These are phyloP conservation scores for Trichopus zeylanicus DNA, from an alignment of 116 monocot species.

Conservation along the genomic window DNA sequence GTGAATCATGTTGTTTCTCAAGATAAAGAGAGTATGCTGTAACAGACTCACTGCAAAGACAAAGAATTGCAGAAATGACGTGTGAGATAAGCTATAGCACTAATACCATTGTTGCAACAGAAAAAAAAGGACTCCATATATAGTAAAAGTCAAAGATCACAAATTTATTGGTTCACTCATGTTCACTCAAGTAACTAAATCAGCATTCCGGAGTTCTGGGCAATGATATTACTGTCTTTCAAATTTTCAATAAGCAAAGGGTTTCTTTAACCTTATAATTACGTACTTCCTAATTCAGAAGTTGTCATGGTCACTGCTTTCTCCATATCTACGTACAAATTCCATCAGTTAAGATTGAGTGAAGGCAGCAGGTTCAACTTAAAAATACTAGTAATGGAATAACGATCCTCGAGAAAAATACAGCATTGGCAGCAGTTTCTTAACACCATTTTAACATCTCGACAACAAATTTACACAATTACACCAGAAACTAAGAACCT, in stretches of 20 bases:
- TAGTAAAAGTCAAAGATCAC: too few relatives aligned
- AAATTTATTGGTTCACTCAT: too few relatives aligned
- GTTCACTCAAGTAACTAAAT: too few relatives aligned
- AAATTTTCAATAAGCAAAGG: too few relatives aligned
- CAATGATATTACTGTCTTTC: not conserved
- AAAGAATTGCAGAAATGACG: not conserved
- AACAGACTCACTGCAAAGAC: slow-evolving; percentile 54
- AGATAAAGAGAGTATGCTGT: slow-evolving; percentile 76
- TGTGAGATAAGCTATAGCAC: not conserved
- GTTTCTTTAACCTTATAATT: too few relatives aligned
- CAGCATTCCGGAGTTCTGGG: not conserved
- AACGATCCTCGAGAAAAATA: not conserved
- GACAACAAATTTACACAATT: not conserved
- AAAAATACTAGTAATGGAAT: not conserved
- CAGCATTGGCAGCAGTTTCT: too few relatives aligned
- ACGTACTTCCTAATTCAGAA: not conserved
- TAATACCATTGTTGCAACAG: not conserved
- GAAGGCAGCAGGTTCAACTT: not conserved
- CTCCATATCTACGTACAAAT: not conserved
- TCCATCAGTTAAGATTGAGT: not conserved
- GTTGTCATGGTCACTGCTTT: not conserved
- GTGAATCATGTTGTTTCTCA: slow-evolving; percentile 65
- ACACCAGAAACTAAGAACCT: not conserved
- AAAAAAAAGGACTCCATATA: too few relatives aligned
- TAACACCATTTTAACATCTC: too few relatives aligned